phyloP scores from a whole-genome alignment of 768 basidiomycete genomes.

The Lentinula aciculospora region DNA sequence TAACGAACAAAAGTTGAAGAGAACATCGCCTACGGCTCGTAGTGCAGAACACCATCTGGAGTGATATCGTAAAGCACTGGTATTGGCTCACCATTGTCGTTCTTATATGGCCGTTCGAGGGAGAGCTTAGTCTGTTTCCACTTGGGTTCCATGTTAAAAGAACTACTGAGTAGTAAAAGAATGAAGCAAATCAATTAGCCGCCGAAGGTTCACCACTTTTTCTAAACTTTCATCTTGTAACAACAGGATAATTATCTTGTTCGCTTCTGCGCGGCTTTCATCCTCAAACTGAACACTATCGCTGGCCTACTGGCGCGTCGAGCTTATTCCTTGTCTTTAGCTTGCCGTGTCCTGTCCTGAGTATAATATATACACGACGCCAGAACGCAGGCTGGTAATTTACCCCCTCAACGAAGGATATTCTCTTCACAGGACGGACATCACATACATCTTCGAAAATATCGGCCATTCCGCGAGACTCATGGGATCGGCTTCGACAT shows the following conservation, averaged over 20 bases:
- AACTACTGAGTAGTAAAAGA: not conserved
- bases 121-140: conserved; percentile 64
- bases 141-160: not conserved
- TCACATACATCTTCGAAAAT: not conserved
- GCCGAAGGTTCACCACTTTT: not conserved
- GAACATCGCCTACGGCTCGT: conserved; percentile 56
- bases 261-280: too few relatives aligned
- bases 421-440: not conserved
- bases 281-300: too few relatives aligned
- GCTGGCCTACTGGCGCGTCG: too few relatives aligned
- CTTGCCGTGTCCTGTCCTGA: too few relatives aligned
- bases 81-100: conserved; percentile 62
- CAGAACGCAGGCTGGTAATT: too few relatives aligned
- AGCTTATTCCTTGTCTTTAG: too few relatives aligned
- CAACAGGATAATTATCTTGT: not conserved
- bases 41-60: conserved; percentile 60
- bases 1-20: conserved; percentile 11
- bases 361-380: too few relatives aligned
- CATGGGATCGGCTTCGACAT: not conserved
- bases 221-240: not conserved
- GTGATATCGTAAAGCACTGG: conserved; percentile 65
- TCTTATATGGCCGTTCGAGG: conserved; percentile 77
- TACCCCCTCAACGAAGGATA: not conserved
- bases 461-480: not conserved
- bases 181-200: not conserved